These are phyloP conservation scores for Erodium moschatum DNA, from an alignment of 441 rosid species.

Conservation along the genomic window DNA sequence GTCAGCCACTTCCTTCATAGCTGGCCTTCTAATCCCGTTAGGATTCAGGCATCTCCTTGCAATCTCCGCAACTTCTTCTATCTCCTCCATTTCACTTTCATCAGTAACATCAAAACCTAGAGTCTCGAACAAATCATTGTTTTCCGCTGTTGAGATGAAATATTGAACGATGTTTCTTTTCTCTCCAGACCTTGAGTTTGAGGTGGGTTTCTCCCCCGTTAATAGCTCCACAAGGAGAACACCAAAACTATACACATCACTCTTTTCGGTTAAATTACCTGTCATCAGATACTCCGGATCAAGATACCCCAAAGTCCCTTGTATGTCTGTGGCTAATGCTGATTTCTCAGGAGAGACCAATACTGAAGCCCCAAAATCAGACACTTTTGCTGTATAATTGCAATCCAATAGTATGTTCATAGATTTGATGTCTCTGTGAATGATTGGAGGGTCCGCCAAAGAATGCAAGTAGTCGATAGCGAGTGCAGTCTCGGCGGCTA, in stretches of 20 bases:
- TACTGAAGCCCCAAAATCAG: conserved; percentile 33
- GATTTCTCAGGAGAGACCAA: conserved; percentile 21
- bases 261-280: conserved; percentile 18
- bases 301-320: conserved; percentile 29
- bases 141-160: conserved; percentile 20
- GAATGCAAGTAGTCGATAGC: conserved; percentile 18
- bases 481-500: conserved; percentile 15
- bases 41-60: neutral
- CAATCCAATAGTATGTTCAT: conserved; percentile 12
- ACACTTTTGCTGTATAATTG: conserved; percentile 9
- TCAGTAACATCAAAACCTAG: conserved; percentile 19
- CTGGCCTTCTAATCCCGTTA: neutral
- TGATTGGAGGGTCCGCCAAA: conserved; percentile 15
- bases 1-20: neutral
- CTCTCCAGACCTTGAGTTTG: conserved; percentile 4
- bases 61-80: conserved; percentile 23
- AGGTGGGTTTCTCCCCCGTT: conserved; percentile 23
- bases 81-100: conserved; percentile 23
- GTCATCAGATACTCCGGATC: conserved; percentile 28
- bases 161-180: conserved; percentile 17
- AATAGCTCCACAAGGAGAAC: conserved; percentile 30
- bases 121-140: neutral
- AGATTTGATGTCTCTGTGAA: conserved; percentile 17
- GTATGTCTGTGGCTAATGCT: conserved; percentile 12
- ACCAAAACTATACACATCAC: conserved; percentile 30